Evolutionary conservation across 2,329 filamentous ascomycete genomes (phyloP).

Genomic region (Sporothrix dimorphospora): DNA sequence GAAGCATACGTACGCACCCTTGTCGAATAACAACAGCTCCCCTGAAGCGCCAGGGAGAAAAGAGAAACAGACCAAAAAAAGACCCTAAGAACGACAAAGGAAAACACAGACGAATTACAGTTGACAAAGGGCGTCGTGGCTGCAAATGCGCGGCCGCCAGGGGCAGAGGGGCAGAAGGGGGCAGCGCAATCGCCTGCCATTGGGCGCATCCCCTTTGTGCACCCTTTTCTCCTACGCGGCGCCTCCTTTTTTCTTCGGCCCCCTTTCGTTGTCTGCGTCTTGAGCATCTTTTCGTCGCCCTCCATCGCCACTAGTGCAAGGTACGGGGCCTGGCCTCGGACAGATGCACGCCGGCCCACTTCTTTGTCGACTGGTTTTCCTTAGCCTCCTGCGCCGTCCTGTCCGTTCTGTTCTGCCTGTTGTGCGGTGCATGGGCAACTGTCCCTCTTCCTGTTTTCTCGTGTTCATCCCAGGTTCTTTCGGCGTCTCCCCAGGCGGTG

Average conservation of each 20-base stretch:
- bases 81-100: background rate
- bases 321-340: slow-evolving; percentile 26
- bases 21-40: slow-evolving; percentile 1
- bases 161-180: background rate
- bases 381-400: slow-evolving; percentile 4
- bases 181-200: background rate
- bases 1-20: slow-evolving; percentile 5
- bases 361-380: slow-evolving; percentile 9
- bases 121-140: background rate
- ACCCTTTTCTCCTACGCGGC: slow-evolving; percentile 7
- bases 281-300: background rate
- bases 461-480: slow-evolving; percentile 19
- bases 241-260: slow-evolving; percentile 5
- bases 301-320: slow-evolving; percentile 34
- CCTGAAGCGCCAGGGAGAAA: slow-evolving; percentile 8
- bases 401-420: background rate
- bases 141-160: slow-evolving; percentile 24
- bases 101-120: slow-evolving; percentile 23
- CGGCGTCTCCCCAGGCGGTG: slow-evolving; percentile 3
- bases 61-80: background rate
- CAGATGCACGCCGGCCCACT: slow-evolving; percentile 17
- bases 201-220: slow-evolving; percentile 1
- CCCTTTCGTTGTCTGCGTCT: background rate
- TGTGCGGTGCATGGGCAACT: background rate
- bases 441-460: slow-evolving; percentile 1